Base-by-base conservation (phyloP, 768 basidiomycete genomes). In the Mycena galopus region DNA sequence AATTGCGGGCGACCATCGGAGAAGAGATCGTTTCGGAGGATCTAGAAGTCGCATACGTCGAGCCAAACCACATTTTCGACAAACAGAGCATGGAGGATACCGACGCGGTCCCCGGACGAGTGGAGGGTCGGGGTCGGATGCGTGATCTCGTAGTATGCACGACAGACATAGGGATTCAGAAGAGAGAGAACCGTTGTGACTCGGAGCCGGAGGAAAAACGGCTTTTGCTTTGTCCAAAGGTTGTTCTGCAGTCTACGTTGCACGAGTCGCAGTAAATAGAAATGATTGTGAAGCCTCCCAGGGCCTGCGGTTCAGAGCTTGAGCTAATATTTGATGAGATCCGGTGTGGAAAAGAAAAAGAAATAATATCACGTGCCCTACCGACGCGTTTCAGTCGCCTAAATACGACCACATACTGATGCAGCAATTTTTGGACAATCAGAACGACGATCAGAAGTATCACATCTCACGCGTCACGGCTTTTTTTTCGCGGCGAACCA, bases 21-120 rank as follows among this genome's bases (percentile, higher is more conserved):
- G 67, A 55, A 32, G 59, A 62, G 3, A 32, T 62, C 12, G 35
- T 69, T 7, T 51, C 59, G 1, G 67, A 61, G 50, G 67, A 69
- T 17, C 23, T 69, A 2, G 47, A 62, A 33, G 53, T 65, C 14
- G 5, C n/a, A 11, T 57, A 29, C n/a, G 27, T 65, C 19, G 53
- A 42, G 10, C 51, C 51, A 25, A 32, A 32, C 29, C 27, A 19
- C 25, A 27, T 7, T 8, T 65, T 65, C 51, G 27, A 55, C 2
- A 51, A 14, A 9, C 25, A 39, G 10, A 55, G 33, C 4, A 65
- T 65, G 63, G 63, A 65, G 5, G 63, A 65, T 17, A n/a, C 29
- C 16, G 23, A 53, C 27, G 63, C 51, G 35, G 35, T 19, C 35
- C n/a, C n/a, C n/a, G 35, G 25, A 10, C 51, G 51, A 11, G 17